Base-by-base conservation (phyloP, 140 eudicot species). In the Ambrosia hybrid region DNA sequence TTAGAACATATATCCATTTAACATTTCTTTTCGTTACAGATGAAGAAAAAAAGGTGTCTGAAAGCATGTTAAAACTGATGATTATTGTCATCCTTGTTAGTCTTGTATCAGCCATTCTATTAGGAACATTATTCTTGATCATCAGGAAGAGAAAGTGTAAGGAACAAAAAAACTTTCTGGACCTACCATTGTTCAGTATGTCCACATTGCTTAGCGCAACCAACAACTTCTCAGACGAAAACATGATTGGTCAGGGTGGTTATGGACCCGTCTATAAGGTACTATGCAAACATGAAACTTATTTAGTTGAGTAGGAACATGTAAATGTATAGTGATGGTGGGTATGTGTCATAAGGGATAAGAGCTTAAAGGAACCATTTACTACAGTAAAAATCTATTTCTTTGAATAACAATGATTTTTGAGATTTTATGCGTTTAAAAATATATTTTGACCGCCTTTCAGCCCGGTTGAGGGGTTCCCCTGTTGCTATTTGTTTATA, bases 51-150 rank as follows among this genome's bases (percentile, higher is more conserved):
- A 49, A 9, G 55, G 14, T 1, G 15, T 49, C 55, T 11, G 14
- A 49, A 49, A 49, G 55, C 55, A 49, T 1, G 55, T 9, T 9
- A 49, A 49, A 49, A 49, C 14, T 10, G 55, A 7, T n/a, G 55
- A 10, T 49, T n/a, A 49, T 49, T 49, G 55, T 49, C 14, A 49
- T 49, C 55, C 55, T 4, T 49, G 55, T 49, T 49, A 9, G 4
- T 49, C 14, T 49, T 10, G 14, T 49, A 49, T 49, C 14, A 49
- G 55, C 55, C 55, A 49, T 49, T 49, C 55, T 49, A 10, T 4
- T 49, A 10, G 55, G 78, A 73, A 26, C 60, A 60, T 49, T 49
- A 49, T 3, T 8, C 55, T 49, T 49, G 4, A 49, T 49, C 55
- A 9, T 49, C 14, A 49, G 55, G 14, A 49, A 49, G 55, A 8